Conservation (phyloP, 345 rosid species). For the Aurinia saxatilis region DNA sequence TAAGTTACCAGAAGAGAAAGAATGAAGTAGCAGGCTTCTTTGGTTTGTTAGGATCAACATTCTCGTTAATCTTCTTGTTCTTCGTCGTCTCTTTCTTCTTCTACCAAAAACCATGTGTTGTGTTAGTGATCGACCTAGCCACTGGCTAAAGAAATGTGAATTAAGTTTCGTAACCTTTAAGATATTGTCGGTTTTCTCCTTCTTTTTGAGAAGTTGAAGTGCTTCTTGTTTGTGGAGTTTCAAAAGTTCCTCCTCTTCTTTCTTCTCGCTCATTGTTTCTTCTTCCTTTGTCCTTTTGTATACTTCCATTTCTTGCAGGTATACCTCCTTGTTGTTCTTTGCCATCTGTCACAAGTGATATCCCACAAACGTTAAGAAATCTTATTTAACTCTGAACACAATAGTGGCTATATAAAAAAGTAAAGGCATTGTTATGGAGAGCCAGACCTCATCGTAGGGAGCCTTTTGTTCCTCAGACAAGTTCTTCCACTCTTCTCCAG, state of each 20-base stretch:
- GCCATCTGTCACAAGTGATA: too few species aligned
- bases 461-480: conserved; percentile 50
- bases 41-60: conserved; percentile 80
- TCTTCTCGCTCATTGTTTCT: conserved; percentile 46
- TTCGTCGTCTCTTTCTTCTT: conserved; percentile 53
- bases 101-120: too few species aligned
- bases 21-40: conserved; percentile 90
- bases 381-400: background rate
- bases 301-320: conserved; percentile 69
- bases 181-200: conserved; percentile 82
- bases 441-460: conserved; percentile 69
- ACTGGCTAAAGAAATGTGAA: too few species aligned
- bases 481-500: conserved; percentile 90
- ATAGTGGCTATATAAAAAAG: too few species aligned
- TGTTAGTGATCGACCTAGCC: too few species aligned
- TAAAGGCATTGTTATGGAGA: background rate
- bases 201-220: conserved; percentile 74
- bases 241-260: conserved; percentile 68
- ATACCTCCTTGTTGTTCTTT: conserved; percentile 71
- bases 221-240: conserved; percentile 95
- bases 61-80: conserved; percentile 37
- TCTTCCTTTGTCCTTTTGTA: conserved; percentile 76
- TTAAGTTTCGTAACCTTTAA: conserved; percentile 46
- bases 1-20: conserved; percentile 50
- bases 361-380: too few species aligned